Base-by-base conservation (phyloP, 1,139 yeast genomes). In the Taphrina pruni region DNA sequence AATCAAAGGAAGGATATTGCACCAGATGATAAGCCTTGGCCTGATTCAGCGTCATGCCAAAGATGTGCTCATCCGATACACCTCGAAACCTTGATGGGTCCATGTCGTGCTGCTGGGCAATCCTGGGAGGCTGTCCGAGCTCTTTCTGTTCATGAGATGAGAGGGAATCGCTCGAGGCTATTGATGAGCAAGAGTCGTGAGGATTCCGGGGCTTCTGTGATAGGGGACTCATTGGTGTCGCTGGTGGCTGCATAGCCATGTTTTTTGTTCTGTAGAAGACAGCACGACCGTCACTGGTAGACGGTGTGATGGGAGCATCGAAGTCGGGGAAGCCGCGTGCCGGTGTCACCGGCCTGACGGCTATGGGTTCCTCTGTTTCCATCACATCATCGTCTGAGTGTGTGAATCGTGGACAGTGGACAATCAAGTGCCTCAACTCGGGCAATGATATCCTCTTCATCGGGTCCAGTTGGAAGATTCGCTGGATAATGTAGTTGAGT, bases 391-490 rank as follows among this genome's bases (percentile, higher is more conserved):
- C 67, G 5, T 64, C 67, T 39, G 51, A 36, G 32, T 54, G 56
- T 36, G 75, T 73, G 51, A 75, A 73, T 26, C 69, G 69, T 17
- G 70, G 64, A 65, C 78, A 77, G 17, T 71, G 67, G 38, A 70
- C 26, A 46, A 78, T 74, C 58, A 70, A 26, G 14, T 69, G 67
- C 35, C 75, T 69, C 20, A 90, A 82, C 43, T 82, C 80, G 35
- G 80, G 76, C 66, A 90, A 79, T 4, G 84, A 75, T 3, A 87
- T 84, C 75, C 97, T 84, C 58, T 84, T 84, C 74, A 81, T 82
- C 14, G 96, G 96, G 75, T 88, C 85, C 67, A 87, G 78, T 71
- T 80, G 81, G 73, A 91, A 84, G 48, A 90, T 85, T 51, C 79
- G 78, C 41, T 81, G 79, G 69, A 91, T 79, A 61, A 91, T 80